Base-by-base conservation (phyloP, 495 filamentous ascomycete species). In the Sordaria brevicollis region DNA sequence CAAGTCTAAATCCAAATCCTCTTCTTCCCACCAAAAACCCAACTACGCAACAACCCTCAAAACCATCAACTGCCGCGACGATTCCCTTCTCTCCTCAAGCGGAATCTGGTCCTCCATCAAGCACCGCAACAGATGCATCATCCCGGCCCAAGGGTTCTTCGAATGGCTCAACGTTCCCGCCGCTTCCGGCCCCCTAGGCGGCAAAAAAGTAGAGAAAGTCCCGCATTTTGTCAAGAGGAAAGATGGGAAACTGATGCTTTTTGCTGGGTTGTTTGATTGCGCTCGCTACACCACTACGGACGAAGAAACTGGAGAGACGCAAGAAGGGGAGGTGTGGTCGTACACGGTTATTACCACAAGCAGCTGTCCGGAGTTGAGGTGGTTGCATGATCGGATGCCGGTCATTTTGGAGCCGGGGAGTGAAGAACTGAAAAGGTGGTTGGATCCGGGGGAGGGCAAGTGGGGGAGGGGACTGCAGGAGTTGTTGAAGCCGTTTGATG, bases 321-420 rank as follows among this genome's bases (percentile, higher is more conserved):
- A 38, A 7, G 29, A 34, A 67, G 43, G 65, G 38, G 17, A 25
- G 21, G 17, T 75, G 2, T 97, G 93, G 74, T 93, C 91, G 0
- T 99, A 95, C 77, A 93, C 95, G 1, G 85, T 99, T 73, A 93
- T 98, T 74, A 99, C 95, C 4, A 97, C 94, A n/a, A n/a, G n/a
- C n/a, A n/a, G n/a, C n/a, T n/a, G n/a, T n/a, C n/a, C n/a, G n/a
- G n/a, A 93, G 74, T 77, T 98, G 25, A 86, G 83, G 21, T 97
- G 96, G 72, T 79, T 99, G 33, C 95, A 99, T 72, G 91, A 96
- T 69, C 87, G 95, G 19, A 99, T 99, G 95, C 95, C 95, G 0
- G 95, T 95, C 0, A 93, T 99, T 19, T 74, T 99, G 5, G 91
- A 97, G 1, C 86, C 90, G 35, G 89, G 88, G 7, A 90, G 88